Evolutionary conservation across 306 rosid species (phyloP).

Genomic region (Cicer pinnatifidum): DNA sequence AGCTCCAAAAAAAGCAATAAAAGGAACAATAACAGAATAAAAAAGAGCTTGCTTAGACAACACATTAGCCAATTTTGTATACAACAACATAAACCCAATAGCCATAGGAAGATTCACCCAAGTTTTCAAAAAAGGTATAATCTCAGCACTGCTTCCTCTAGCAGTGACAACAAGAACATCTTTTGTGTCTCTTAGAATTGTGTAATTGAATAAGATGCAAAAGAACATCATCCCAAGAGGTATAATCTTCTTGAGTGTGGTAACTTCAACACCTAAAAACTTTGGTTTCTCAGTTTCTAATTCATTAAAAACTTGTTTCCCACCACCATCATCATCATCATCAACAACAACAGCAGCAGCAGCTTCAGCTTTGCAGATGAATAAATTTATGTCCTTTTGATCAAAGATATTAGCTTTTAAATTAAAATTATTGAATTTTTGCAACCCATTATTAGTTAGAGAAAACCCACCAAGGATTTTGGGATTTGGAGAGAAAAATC

Average conservation of each 20-base stretch:
- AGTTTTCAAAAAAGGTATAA: conserved; percentile 92
- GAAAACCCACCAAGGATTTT: conserved; percentile 58
- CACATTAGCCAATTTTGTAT: conserved; percentile 76
- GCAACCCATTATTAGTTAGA: conserved; percentile 59
- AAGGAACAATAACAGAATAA: conserved; percentile 80
- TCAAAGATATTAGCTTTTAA: conserved; percentile 48
- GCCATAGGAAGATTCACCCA: conserved; percentile 99
- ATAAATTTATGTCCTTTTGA: conserved; percentile 51
- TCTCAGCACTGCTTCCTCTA: conserved; percentile 99
- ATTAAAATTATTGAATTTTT: conserved; percentile 47
- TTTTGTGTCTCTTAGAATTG: conserved; percentile 90
- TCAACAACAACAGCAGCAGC: conserved; percentile 71
- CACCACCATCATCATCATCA: conserved; percentile 68
- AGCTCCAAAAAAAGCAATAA: conserved; percentile 92
- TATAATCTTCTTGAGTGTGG: conserved; percentile 82
- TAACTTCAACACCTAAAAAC: conserved; percentile 69
- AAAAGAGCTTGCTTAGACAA: conserved; percentile 91
- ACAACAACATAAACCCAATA: conserved; percentile 90
- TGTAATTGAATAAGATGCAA: conserved; percentile 90
- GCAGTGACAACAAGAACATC: conserved; percentile 99
- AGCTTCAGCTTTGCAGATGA: conserved; percentile 86
- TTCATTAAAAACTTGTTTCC: conserved; percentile 53
- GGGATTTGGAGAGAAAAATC: conserved; percentile 67
- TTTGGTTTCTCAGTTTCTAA: conserved; percentile 57
- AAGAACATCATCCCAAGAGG: conserved; percentile 98